phyloP scores from a whole-genome alignment of 148 eudicot genomes.

The Rhododendron kiyosumense region DNA sequence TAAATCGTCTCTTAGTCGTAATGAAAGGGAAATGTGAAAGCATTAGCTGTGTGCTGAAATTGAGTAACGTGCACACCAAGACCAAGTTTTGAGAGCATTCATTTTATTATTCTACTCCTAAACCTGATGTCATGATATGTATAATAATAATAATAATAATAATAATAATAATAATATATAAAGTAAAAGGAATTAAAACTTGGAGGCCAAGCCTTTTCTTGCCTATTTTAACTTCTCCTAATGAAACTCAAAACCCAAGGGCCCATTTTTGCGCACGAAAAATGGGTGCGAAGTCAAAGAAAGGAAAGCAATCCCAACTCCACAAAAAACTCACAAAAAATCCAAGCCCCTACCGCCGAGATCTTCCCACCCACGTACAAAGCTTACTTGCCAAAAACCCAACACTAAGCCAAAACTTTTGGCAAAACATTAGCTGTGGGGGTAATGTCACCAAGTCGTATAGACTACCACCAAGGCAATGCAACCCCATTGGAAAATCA shows the following conservation, averaged over 20 bases:
- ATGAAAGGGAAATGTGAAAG: background rate
- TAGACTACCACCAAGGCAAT: background rate
- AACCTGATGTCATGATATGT: background rate
- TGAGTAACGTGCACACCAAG: background rate
- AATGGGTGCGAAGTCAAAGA: constrained; percentile 2
- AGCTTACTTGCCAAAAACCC: background rate
- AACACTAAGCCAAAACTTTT: constrained; percentile 7
- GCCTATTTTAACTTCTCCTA: background rate
- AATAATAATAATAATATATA: too few species aligned
- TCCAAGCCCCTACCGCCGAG: constrained; percentile 16
- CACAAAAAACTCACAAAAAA: background rate
- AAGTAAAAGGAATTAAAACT: background rate
- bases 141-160: too few species aligned
- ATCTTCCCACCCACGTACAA: constrained; percentile 1
- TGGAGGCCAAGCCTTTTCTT: constrained; percentile 1
- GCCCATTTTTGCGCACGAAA: background rate
- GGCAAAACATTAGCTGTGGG: background rate
- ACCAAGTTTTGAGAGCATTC: background rate
- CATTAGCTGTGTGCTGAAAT: background rate
- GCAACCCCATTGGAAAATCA: background rate
- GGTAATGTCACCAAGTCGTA: constrained; percentile 11
- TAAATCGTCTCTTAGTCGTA: too few species aligned
- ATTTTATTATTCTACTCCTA: too few species aligned
- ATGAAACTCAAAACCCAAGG: background rate
- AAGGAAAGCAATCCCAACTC: background rate